phyloP scores from a whole-genome alignment of 306 rosid species.

The Cyamopsis tetragonoloba region DNA sequence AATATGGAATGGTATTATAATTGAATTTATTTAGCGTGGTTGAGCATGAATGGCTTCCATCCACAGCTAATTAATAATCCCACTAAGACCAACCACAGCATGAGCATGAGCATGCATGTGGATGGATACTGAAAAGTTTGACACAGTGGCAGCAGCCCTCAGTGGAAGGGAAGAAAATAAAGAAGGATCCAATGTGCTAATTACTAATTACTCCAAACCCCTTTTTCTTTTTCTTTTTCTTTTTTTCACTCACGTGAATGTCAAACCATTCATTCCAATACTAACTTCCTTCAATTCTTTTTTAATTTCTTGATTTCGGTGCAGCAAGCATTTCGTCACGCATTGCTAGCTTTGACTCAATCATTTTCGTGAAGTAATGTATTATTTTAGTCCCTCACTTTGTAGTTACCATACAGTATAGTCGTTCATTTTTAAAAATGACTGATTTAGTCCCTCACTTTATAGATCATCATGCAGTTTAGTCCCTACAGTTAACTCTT shows the following conservation, averaged over 20 bases:
- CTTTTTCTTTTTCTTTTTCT: not conserved
- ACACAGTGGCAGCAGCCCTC: constrained; percentile 47
- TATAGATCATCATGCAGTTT: too few relatives aligned
- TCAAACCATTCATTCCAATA: too few relatives aligned
- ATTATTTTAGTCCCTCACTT: too few relatives aligned
- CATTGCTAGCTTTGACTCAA: constrained; percentile 6
- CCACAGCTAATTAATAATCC: constrained; percentile 31
- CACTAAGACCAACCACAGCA: not conserved
- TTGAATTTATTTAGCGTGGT: constrained; percentile 16
- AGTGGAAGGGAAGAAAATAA: constrained; percentile 12
- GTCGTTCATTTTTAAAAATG: too few relatives aligned
- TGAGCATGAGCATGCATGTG: too few relatives aligned
- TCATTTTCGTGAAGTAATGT: too few relatives aligned
- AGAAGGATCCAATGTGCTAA: constrained; percentile 15
- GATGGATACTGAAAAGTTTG: constrained; percentile 74
- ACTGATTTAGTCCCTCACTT: too few relatives aligned
- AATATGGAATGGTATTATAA: constrained; percentile 22
- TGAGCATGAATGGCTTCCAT: constrained; percentile 24
- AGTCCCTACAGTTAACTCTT: too few relatives aligned
- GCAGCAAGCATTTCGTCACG: constrained; percentile 11
- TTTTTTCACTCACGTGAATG: constrained; percentile 30
- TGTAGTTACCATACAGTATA: too few relatives aligned
- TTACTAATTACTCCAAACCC: not conserved
- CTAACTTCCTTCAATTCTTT: too few relatives aligned
- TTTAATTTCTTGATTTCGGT: constrained; percentile 32